These are phyloP conservation scores for barrel medic (Medicago truncatula) DNA, from an alignment of 306 rosid genomes.

Conservation along the genomic window DNA sequence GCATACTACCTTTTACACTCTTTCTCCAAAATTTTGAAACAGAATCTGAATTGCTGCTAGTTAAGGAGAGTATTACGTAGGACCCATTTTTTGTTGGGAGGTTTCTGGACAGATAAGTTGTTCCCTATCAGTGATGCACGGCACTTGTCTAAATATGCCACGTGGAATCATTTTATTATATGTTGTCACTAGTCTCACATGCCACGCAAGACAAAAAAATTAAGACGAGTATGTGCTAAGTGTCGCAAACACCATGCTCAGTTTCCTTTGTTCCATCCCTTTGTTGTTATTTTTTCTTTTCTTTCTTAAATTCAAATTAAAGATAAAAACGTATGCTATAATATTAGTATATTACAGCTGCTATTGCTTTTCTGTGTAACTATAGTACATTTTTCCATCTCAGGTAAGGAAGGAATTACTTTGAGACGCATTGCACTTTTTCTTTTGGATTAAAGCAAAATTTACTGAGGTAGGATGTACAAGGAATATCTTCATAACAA, in stretches of 20 bases:
- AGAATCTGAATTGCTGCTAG: conserved; percentile 32
- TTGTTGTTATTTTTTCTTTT: neutral
- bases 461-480: neutral
- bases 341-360: conserved; percentile 14
- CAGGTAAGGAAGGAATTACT: conserved; percentile 22
- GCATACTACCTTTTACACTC: neutral
- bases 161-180: conserved; percentile 24
- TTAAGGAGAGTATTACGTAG: conserved; percentile 30
- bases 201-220: conserved; percentile 48
- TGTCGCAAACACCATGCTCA: conserved; percentile 36
- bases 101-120: conserved; percentile 49
- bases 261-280: conserved; percentile 1
- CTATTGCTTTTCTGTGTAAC: conserved; percentile 14
- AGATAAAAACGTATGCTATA: conserved; percentile 12
- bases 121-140: conserved; percentile 50
- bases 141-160: conserved; percentile 42
- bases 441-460: neutral
- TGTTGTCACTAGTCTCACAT: conserved; percentile 42
- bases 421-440: conserved; percentile 8
- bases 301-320: conserved; percentile 16
- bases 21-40: neutral
- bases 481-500: neutral
- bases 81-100: conserved; percentile 45
- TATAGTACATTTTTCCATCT: conserved; percentile 19
- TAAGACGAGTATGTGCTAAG: conserved; percentile 45